Percentiles rank a stretch among this genome's conserved stretches.
Evolutionary conservation across 2,329 filamentous ascomycete genomes (phyloP).

Genomic region (Colletotrichum sp.): DNA sequence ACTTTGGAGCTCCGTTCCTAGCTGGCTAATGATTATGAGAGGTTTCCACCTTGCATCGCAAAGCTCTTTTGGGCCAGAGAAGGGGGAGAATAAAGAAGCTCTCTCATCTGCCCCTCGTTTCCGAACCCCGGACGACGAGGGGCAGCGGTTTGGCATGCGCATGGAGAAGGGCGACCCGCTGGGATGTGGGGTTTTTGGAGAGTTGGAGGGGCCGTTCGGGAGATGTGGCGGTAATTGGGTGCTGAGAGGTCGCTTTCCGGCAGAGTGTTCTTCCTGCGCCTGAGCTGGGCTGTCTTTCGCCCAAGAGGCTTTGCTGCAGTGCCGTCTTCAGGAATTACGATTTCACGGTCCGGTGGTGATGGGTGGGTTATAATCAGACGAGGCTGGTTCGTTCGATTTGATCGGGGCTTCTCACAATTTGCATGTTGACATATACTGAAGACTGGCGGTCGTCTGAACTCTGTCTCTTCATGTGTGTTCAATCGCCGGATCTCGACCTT

Average conservation of each 20-base stretch:
- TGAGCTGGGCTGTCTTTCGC: not conserved
- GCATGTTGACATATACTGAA: not conserved
- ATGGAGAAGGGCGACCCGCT: not conserved
- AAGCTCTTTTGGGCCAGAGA: not conserved
- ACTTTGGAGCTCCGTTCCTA: not conserved
- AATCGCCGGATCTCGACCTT: not conserved
- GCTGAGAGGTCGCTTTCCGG: not conserved
- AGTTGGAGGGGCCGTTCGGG: slow-evolving; percentile 10
- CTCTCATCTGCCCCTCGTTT: slow-evolving; percentile 9
- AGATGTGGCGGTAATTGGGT: slow-evolving; percentile 19
- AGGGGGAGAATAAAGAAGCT: not conserved
- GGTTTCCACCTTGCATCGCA: not conserved
- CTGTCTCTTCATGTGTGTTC: not conserved
- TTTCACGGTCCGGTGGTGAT: not conserved
- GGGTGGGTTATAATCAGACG: not conserved
- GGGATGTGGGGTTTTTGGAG: not conserved
- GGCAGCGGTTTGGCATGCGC: slow-evolving; percentile 4
- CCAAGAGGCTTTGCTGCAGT: not conserved
- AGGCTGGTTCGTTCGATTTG: not conserved
- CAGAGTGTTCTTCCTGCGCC: slow-evolving; percentile 15
- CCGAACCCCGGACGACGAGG: slow-evolving; percentile 18
- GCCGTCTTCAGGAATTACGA: not conserved
- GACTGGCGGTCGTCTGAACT: not conserved
- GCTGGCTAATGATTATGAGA: not conserved
- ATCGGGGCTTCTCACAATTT: not conserved